phyloP scores from a whole-genome alignment of 345 rosid genomes.

The Psidium guajava region DNA sequence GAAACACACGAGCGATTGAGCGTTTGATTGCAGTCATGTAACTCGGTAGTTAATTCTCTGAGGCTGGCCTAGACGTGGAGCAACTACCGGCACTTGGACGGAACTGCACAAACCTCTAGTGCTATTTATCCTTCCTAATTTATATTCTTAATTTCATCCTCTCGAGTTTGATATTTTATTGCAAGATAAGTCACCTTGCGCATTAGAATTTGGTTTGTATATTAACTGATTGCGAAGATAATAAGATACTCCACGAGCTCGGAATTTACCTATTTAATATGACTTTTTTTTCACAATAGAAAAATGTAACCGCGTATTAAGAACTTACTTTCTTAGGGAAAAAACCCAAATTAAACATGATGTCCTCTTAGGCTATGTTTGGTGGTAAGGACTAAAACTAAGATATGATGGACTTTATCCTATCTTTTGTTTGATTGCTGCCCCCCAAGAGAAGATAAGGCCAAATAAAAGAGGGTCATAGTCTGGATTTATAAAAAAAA shows the following conservation, averaged over 20 bases:
- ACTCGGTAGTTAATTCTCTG: neutral
- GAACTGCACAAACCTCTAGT: fast-evolving
- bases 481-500: neutral
- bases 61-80: neutral
- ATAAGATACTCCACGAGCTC: neutral
- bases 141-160: neutral
- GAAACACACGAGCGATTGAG: neutral
- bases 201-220: no score
- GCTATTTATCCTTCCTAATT: neutral
- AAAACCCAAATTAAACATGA: neutral
- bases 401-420: neutral
- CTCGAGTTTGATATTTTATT: neutral
- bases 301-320: neutral
- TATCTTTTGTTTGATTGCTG: neutral
- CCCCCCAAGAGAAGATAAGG: no score
- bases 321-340: neutral
- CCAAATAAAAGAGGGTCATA: neutral
- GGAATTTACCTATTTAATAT: neutral
- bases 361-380: no score
- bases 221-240: neutral
- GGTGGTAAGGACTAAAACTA: no score
- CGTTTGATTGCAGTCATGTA: neutral
- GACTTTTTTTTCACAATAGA: neutral
- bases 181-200: neutral
- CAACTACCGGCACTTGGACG: fast-evolving